phyloP scores from a whole-genome alignment of 2,329 filamentous ascomycete genomes.

The Davidsoniella eucalypti region DNA sequence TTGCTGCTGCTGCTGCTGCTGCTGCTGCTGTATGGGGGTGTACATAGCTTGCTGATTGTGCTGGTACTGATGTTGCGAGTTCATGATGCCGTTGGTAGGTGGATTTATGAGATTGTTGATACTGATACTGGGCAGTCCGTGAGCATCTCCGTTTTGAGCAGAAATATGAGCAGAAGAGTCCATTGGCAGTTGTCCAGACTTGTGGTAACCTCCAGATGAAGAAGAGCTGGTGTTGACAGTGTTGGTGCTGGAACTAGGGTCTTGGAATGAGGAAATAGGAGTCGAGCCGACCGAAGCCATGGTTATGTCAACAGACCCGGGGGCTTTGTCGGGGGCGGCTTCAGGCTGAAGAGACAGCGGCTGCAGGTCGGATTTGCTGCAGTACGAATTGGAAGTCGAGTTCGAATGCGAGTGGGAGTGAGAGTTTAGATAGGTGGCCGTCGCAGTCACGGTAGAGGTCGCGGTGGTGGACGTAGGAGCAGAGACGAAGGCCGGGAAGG shows the following conservation, averaged over 20 bases:
- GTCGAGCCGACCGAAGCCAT: slow-evolving; percentile 5
- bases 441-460: slow-evolving; percentile 8
- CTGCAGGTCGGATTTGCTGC: slow-evolving; percentile 1
- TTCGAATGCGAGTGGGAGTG: background rate
- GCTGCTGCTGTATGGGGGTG: slow-evolving; percentile 19
- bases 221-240: background rate
- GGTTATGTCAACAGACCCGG: background rate
- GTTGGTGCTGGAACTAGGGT: background rate
- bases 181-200: slow-evolving; percentile 1
- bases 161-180: background rate
- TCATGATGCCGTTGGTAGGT: slow-evolving; percentile 9
- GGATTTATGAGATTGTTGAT: slow-evolving; percentile 16
- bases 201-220: too few species aligned
- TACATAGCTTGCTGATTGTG: slow-evolving; percentile 8
- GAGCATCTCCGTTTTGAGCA: slow-evolving; percentile 11
- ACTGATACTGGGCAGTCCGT: slow-evolving; percentile 20
- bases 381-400: background rate
- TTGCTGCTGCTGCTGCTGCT: slow-evolving; percentile 31
- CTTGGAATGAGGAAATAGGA: slow-evolving; percentile 2
- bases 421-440: background rate
- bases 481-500: slow-evolving; percentile 5
- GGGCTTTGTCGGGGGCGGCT: background rate
- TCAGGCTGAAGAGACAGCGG: background rate
- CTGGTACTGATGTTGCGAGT: slow-evolving; percentile 15
- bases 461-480: slow-evolving; percentile 6